phyloP scores from a whole-genome alignment of 176 grass and related monocot species.

The Triticum dicoccoides region DNA sequence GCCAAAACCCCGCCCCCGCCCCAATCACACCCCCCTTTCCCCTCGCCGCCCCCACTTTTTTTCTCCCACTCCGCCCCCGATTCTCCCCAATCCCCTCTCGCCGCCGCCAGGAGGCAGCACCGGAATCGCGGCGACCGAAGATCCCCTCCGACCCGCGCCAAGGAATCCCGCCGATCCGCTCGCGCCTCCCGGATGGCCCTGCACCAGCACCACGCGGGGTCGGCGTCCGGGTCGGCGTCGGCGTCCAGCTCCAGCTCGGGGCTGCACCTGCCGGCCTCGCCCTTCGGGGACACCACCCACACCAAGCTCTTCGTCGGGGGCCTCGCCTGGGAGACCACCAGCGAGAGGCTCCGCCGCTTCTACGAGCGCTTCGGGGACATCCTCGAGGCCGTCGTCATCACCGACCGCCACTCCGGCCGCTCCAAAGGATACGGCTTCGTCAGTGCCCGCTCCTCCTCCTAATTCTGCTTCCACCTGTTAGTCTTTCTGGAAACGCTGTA shows the following conservation, averaged over 20 bases:
- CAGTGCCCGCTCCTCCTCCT: slow-evolving; percentile 34
- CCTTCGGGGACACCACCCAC: slow-evolving; percentile 90
- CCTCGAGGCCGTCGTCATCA: slow-evolving; percentile 94
- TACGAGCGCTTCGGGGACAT: slow-evolving; percentile 87
- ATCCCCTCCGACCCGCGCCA: neutral
- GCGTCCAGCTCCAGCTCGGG: slow-evolving; percentile 98
- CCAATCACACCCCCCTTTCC: slow-evolving; percentile 28
- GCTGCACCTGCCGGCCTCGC: slow-evolving; percentile 64
- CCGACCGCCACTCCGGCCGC: slow-evolving; percentile 82
- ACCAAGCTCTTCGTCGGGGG: slow-evolving; percentile 98
- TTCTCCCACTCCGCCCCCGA: slow-evolving; percentile 18
- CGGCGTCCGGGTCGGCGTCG: slow-evolving; percentile 80
- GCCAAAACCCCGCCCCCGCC: slow-evolving; percentile 21
- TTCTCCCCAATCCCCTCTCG: slow-evolving; percentile 21
- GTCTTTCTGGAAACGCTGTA: neutral
- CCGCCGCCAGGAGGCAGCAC: neutral
- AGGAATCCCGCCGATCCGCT: slow-evolving; percentile 7
- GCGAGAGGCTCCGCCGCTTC: slow-evolving; percentile 70
- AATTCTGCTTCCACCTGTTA: neutral
- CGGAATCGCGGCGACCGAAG: slow-evolving; percentile 16
- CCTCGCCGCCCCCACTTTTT: slow-evolving; percentile 24
- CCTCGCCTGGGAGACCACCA: slow-evolving; percentile 96
- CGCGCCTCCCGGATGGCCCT: slow-evolving; percentile 21
- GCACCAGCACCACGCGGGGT: slow-evolving; percentile 60
- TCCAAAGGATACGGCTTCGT: slow-evolving; percentile 99